Evolutionary conservation across 495 filamentous ascomycete species (phyloP).

Genomic region (Melanomma pulvis-pyrius): DNA sequence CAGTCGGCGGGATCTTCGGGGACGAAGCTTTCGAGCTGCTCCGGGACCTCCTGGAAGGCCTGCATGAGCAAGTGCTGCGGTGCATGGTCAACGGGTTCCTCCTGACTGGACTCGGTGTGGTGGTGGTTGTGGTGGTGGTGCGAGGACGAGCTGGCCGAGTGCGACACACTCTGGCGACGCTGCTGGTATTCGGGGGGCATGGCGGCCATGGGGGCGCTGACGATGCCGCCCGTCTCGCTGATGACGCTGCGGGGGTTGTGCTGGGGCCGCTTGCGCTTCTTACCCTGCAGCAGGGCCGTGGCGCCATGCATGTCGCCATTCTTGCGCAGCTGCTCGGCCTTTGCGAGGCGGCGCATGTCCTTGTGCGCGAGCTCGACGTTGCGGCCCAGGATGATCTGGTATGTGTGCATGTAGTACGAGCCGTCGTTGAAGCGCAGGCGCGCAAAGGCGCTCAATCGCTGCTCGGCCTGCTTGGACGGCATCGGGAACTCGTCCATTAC

Average conservation of each 20-base stretch:
- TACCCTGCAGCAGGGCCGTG: constrained; percentile 11
- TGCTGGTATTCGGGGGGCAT: constrained; percentile 31
- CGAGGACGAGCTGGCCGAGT: constrained; percentile 30
- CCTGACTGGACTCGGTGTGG: constrained; percentile 11
- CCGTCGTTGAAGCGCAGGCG: constrained; percentile 73
- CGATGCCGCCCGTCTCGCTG: constrained; percentile 36
- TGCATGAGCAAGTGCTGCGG: constrained; percentile 30
- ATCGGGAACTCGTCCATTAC: neutral
- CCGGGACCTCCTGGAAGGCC: constrained; percentile 22
- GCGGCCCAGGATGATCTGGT: constrained; percentile 66
- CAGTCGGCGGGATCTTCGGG: constrained; percentile 57
- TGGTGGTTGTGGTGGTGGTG: constrained; percentile 18
- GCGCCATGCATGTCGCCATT: constrained; percentile 14
- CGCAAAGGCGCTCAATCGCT: constrained; percentile 57
- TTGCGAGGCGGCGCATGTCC: constrained; percentile 25
- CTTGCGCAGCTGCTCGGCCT: constrained; percentile 18
- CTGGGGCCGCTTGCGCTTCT: neutral
- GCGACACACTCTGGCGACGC: constrained; percentile 33
- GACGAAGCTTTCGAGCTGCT: constrained; percentile 13
- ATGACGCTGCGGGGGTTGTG: constrained; percentile 29
- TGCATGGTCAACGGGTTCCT: constrained; percentile 24
- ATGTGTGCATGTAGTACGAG: constrained; percentile 72
- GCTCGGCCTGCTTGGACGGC: neutral
- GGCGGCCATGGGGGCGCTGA: constrained; percentile 9
- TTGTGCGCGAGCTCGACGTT: constrained; percentile 51